A percentile compares a stretch with the other conserved stretches of the same genome.
phyloP scores from a whole-genome alignment of 2,329 filamentous ascomycete genomes.

The Monosporascus sp. region DNA sequence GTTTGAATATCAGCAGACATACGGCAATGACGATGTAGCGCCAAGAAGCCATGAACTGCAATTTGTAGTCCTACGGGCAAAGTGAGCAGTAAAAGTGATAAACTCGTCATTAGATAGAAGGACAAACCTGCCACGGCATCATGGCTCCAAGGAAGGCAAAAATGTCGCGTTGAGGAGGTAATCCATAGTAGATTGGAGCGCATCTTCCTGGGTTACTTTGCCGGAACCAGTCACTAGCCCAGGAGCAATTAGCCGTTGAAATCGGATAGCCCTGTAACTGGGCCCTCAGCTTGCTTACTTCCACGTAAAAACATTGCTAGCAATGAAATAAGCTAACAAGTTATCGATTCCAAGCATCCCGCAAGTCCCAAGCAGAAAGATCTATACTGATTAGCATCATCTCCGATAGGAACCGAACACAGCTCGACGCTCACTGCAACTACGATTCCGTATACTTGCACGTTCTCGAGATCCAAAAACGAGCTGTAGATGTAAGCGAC shows the following conservation, averaged over 20 bases:
- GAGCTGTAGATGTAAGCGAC: background rate
- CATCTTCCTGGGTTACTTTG: conserved; percentile 9
- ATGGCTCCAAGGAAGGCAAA: conserved; percentile 21
- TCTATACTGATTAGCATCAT: no score
- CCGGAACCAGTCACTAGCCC: conserved; percentile 8
- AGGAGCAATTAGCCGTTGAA: no score
- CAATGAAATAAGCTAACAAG: conserved; percentile 22
- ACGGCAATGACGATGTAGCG: no score
- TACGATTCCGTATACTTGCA: conserved; percentile 2
- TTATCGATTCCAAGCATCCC: conserved; percentile 21
- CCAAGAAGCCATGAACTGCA: no score
- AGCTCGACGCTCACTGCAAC: background rate
- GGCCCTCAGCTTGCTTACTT: conserved; percentile 1
- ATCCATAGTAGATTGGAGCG: conserved; percentile 17
- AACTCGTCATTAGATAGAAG: no score
- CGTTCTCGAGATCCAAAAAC: conserved; percentile 4
- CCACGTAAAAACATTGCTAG: conserved; percentile 17
- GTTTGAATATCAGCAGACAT: no score
- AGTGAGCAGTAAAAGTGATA: no score
- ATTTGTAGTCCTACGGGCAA: no score
- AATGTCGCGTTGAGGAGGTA: conserved; percentile 19
- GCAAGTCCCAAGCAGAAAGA: conserved; percentile 17
- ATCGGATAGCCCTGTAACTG: no score
- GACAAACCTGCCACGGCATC: conserved; percentile 16
- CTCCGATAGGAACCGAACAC: no score